Conservation (phyloP, 306 rosid genomes). For the Sophora flavescens region DNA sequence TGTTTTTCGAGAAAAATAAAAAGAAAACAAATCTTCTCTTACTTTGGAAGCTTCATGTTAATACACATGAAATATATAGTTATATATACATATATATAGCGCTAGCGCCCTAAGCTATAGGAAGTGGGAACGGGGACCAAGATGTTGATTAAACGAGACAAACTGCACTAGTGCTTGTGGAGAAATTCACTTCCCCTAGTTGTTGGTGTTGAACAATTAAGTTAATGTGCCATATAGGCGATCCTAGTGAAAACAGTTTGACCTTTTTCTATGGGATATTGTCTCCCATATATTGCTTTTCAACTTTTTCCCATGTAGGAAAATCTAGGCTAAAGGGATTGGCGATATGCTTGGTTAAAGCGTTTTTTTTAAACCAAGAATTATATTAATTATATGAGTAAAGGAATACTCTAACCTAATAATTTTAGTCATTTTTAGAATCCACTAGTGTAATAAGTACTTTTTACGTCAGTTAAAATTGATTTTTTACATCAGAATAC, state of each 20-base stretch:
- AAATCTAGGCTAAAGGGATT: background rate
- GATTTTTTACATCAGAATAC: no score
- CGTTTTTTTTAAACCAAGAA: no score
- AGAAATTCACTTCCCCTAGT: conserved; percentile 2
- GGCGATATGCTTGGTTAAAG: no score
- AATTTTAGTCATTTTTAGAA: no score
- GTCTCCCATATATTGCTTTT: conserved; percentile 37
- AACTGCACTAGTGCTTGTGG: background rate
- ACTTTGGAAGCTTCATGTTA: conserved; percentile 21
- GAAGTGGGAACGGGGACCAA: conserved; percentile 5
- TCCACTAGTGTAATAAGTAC: no score
- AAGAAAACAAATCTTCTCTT: background rate
- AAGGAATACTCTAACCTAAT: no score
- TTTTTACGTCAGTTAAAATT: no score
- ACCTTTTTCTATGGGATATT: conserved; percentile 2
- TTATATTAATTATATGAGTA: no score
- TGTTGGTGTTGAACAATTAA: background rate
- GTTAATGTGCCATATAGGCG: conserved; percentile 19
- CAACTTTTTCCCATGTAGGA: conserved; percentile 15
- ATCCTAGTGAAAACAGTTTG: background rate
- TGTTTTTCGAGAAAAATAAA: background rate
- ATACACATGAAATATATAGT: background rate
- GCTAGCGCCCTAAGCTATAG: background rate
- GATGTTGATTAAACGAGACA: conserved; percentile 25
- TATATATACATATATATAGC: no score